Percentiles rank a stretch among this genome's conserved stretches.
These are phyloP conservation scores for Claviceps purpurea DNA, from an alignment of 2,329 filamentous ascomycete genomes.

Conservation along the genomic window DNA sequence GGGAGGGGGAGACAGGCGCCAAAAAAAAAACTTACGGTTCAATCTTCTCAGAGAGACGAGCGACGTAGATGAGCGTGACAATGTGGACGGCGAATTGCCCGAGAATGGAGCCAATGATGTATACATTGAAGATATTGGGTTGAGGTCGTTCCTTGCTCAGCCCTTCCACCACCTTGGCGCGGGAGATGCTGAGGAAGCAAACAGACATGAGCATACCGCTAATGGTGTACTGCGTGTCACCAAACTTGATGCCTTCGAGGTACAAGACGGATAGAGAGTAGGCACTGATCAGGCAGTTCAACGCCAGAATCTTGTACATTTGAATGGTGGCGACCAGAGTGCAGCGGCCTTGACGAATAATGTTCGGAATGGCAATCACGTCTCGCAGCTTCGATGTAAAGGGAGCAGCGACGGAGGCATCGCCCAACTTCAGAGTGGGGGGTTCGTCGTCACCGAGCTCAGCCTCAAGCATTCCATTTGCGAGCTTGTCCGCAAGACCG, in stretches of 20 bases:
- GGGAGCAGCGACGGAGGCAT: conserved; percentile 90
- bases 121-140: conserved; percentile 97
- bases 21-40: conserved; percentile 57
- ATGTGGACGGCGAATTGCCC: conserved; percentile 97
- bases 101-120: conserved; percentile 95
- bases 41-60: conserved; percentile 71
- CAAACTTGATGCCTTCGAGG: conserved; percentile 97
- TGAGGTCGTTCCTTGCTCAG: conserved; percentile 95
- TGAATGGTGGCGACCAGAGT: conserved; percentile 97
- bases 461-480: conserved; percentile 75
- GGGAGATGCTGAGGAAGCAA: conserved; percentile 97
- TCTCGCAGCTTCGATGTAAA: conserved; percentile 97
- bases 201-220: conserved; percentile 99
- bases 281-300: conserved; percentile 95
- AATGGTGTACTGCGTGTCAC: conserved; percentile 95
- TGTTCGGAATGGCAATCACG: conserved; percentile 93
- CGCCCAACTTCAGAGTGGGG: conserved; percentile 89
- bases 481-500: conserved; percentile 74
- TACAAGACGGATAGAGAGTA: conserved; percentile 96
- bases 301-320: conserved; percentile 98
- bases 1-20: too few relatives aligned
- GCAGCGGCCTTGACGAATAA: conserved; percentile 93
- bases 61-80: conserved; percentile 84
- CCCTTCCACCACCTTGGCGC: conserved; percentile 87
- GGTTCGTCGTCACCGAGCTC: conserved; percentile 84